Percentiles rank a stretch among this genome's conserved stretches.
These are phyloP conservation scores for Uncinocarpus reesii DNA, from an alignment of 2,329 filamentous ascomycete species.

Conservation along the genomic window DNA sequence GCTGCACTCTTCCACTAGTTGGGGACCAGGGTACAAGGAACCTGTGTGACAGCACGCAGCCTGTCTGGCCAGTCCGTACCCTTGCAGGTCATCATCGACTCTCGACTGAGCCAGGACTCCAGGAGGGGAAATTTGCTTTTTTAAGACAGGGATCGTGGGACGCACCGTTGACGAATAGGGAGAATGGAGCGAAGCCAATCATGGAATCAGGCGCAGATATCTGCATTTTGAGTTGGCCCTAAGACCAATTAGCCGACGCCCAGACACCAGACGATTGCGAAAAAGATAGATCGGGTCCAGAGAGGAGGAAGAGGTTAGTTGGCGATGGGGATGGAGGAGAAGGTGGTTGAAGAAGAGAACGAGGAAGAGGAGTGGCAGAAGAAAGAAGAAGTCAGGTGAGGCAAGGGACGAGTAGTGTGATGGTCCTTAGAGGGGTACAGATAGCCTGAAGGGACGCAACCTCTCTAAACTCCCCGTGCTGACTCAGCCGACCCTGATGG, in stretches of 20 bases:
- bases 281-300: background rate
- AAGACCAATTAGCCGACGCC: conserved; percentile 1
- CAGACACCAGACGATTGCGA: background rate
- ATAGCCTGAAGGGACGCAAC: background rate
- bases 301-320: background rate
- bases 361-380: background rate
- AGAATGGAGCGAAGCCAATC: conserved; percentile 7
- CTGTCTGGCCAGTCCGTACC: conserved; percentile 8
- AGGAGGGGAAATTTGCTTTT: background rate
- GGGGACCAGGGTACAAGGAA: conserved; percentile 8
- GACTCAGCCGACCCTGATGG: background rate
- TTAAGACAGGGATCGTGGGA: conserved; percentile 3
- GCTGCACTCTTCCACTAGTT: conserved; percentile 19
- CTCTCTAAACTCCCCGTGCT: too few relatives aligned
- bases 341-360: background rate
- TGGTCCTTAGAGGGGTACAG: background rate
- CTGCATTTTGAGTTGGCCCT: conserved; percentile 3
- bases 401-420: background rate
- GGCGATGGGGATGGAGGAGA: background rate
- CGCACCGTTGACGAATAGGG: conserved; percentile 3
- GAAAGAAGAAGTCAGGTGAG: background rate
- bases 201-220: background rate
- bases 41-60: conserved; percentile 14
- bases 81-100: background rate
- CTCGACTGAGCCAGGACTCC: background rate